Evolutionary conservation across 768 basidiomycete species (phyloP).

Genomic region (Macrolepiota albuminosa): DNA sequence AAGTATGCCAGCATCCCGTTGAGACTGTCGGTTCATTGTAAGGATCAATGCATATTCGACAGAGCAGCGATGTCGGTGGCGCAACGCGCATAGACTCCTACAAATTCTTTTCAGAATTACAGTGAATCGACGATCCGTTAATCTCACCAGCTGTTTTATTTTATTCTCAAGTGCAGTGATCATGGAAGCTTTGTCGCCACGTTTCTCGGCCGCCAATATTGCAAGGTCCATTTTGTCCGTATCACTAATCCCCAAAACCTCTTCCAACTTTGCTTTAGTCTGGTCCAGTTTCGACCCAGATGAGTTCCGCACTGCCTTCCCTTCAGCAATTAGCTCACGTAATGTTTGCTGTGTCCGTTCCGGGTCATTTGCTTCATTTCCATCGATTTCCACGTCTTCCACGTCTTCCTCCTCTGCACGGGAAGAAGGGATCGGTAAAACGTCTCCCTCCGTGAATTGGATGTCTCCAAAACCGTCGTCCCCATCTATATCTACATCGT

Average conservation of each 20-base stretch:
- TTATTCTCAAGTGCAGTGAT: conserved; percentile 58
- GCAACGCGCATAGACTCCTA: conserved; percentile 42
- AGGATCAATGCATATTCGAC: conserved; percentile 77
- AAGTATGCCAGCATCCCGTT: conserved; percentile 86
- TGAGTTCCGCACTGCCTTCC: conserved; percentile 31
- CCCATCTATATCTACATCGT: conserved; percentile 77
- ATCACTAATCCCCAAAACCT: conserved; percentile 37
- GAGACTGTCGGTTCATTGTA: conserved; percentile 77
- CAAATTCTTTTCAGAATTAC: conserved; percentile 1
- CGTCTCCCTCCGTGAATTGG: conserved; percentile 75
- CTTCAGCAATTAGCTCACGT: conserved; percentile 50
- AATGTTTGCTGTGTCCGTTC: conserved; percentile 33
- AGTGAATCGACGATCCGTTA: not conserved
- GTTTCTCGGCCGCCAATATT: conserved; percentile 43
- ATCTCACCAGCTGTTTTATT: conserved; percentile 48
- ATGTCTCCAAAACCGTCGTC: conserved; percentile 67
- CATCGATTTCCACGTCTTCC: conserved; percentile 39
- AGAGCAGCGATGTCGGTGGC: conserved; percentile 42
- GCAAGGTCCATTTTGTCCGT: conserved; percentile 43
- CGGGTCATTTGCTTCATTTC: conserved; percentile 27
- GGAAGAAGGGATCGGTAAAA: conserved; percentile 36
- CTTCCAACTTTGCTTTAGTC: conserved; percentile 31
- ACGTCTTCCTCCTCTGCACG: conserved; percentile 29
- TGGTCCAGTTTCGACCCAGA: conserved; percentile 15
- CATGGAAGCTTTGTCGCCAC: conserved; percentile 43